phyloP scores from a whole-genome alignment of 169 alveolate genomes.

The Eimeria falciformis region DNA sequence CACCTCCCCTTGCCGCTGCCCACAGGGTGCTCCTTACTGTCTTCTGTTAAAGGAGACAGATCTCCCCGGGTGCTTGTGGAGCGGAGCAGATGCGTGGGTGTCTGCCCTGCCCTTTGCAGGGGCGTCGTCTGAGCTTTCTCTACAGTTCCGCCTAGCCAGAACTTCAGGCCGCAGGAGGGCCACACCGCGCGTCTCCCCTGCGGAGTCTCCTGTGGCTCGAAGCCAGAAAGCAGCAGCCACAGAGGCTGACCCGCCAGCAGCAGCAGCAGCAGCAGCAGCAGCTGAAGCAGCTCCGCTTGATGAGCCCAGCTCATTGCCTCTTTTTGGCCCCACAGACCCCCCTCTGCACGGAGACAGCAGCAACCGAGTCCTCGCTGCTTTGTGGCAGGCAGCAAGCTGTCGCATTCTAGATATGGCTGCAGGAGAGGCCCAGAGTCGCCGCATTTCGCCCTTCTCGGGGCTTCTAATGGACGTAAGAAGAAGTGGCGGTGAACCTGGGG shows the following conservation, averaged over 20 bases:
- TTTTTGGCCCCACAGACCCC: slow-evolving; percentile 2
- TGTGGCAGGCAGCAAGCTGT: slow-evolving; percentile 69
- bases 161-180: slow-evolving; percentile 7
- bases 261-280: slow-evolving; percentile 33
- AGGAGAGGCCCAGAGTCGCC: slow-evolving; percentile 30
- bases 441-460: slow-evolving; percentile 61
- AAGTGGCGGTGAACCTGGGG: neutral
- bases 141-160: neutral
- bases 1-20: neutral
- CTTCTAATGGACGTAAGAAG: slow-evolving; percentile 19
- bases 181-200: neutral
- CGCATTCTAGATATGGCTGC: slow-evolving; percentile 15
- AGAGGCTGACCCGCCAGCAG: neutral
- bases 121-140: slow-evolving; percentile 33
- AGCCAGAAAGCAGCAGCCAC: neutral
- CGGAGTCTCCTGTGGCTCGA: neutral
- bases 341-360: slow-evolving; percentile 67
- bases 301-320: neutral
- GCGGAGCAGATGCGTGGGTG: too few species aligned
- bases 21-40: too few species aligned
- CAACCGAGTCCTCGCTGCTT: slow-evolving; percentile 55
- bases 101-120: slow-evolving; percentile 34
- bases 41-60: too few species aligned
- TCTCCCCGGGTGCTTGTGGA: too few species aligned
- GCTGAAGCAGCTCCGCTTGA: neutral